phyloP scores from a whole-genome alignment of 75 land plant species.

The Isoetes taiwanensis region DNA sequence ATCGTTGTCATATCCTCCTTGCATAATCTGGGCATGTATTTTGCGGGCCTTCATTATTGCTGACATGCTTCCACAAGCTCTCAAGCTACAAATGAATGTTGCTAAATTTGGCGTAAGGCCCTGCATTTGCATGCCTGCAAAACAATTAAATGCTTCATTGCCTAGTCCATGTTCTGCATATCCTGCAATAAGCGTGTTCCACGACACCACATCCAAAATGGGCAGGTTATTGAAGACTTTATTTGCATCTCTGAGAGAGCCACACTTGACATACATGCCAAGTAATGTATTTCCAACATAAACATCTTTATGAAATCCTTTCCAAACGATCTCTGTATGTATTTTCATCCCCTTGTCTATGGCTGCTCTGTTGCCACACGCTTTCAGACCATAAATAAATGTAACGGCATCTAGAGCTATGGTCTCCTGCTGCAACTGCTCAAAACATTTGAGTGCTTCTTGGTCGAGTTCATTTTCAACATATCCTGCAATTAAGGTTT shows the following conservation, averaged over 20 bases:
- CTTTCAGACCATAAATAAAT: constrained; percentile 23
- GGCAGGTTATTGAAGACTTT: constrained; percentile 1
- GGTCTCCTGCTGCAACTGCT: constrained; percentile 11
- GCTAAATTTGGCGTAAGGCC: constrained; percentile 20
- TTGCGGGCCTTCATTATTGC: constrained; percentile 8
- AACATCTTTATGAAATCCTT: constrained; percentile 25
- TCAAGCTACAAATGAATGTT: constrained; percentile 18
- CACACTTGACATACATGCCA: constrained; percentile 12
- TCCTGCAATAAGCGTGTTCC: constrained; percentile 29
- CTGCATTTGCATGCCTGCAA: constrained; percentile 13
- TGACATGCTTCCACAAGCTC: constrained; percentile 18
- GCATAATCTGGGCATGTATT: not conserved
- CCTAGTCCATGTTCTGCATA: constrained; percentile 8
- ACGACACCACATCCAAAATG: constrained; percentile 9
- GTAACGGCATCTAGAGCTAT: constrained; percentile 21
- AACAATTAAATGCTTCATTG: constrained; percentile 8
- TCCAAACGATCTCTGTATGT: constrained; percentile 23
- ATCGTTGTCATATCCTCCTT: not conserved
- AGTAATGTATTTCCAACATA: constrained; percentile 1
- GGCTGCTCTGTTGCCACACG: constrained; percentile 10
- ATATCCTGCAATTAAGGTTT: not conserved
- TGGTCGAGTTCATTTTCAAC: not conserved
- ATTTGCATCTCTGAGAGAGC: not conserved
- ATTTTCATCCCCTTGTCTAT: constrained; percentile 16
- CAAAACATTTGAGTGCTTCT: constrained; percentile 19